Evolutionary conservation across 495 filamentous ascomycete genomes (phyloP).

Genomic region (Stereocaulon alpinum): DNA sequence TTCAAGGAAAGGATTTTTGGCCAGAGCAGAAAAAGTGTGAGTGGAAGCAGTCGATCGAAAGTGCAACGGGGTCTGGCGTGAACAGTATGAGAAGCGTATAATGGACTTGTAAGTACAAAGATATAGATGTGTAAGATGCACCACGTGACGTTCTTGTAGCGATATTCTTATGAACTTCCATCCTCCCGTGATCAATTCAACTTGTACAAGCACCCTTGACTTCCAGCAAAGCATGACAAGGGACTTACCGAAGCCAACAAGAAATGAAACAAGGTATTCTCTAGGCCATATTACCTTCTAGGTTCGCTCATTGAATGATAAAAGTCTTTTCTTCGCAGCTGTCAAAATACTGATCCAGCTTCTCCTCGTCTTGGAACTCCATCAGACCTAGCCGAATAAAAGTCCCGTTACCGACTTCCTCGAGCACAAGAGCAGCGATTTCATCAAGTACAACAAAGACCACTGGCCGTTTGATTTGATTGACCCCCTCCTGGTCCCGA

Average conservation of each 20-base stretch:
- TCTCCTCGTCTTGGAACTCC: neutral
- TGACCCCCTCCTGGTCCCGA: neutral
- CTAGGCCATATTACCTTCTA: too few relatives aligned
- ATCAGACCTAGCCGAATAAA: neutral
- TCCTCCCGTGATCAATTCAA: too few relatives aligned
- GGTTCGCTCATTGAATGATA: neutral
- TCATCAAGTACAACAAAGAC: neutral
- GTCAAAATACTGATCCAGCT: neutral
- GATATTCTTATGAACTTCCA: neutral
- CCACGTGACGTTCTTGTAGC: neutral
- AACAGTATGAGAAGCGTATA: neutral
- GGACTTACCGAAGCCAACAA: too few relatives aligned
- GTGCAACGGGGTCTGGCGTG: neutral
- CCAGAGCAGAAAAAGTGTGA: neutral
- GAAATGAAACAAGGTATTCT: too few relatives aligned
- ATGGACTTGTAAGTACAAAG: neutral
- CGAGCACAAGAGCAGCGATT: neutral
- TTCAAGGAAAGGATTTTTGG: constrained; percentile 12
- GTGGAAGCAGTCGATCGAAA: neutral
- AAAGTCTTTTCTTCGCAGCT: neutral
- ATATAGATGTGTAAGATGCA: neutral
- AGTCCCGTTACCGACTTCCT: neutral
- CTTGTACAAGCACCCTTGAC: too few relatives aligned
- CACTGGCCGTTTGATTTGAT: neutral
- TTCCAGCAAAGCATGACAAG: too few relatives aligned